Percentiles rank a stretch among this genome's conserved stretches.
These are phyloP conservation scores for Sungouiozyma intestinalis DNA, from an alignment of 805 yeast genomes.

Conservation along the genomic window DNA sequence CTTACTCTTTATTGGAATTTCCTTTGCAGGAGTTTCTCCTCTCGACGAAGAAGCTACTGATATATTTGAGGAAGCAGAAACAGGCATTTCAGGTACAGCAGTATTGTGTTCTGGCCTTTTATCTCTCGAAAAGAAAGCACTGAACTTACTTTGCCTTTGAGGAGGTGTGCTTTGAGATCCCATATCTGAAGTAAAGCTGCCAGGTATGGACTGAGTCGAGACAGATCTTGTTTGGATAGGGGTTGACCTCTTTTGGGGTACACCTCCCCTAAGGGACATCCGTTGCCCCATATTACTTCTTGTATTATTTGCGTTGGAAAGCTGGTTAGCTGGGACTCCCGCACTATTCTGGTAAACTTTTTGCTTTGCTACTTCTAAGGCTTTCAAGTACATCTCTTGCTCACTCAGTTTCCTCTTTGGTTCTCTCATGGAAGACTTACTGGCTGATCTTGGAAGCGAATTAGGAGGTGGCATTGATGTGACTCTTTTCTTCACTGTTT, in stretches of 20 bases:
- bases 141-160: background rate
- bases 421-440: background rate
- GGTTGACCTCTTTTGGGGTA: background rate
- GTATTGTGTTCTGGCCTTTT: background rate
- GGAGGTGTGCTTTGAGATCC: background rate
- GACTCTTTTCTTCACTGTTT: slow-evolving; percentile 1
- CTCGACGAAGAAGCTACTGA: background rate
- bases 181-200: background rate
- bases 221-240: background rate
- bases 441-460: background rate
- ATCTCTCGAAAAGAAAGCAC: slow-evolving; percentile 6
- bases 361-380: slow-evolving; percentile 44
- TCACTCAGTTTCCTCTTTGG: slow-evolving; percentile 13
- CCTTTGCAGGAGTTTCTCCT: background rate
- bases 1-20: slow-evolving; percentile 1
- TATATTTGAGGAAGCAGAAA: background rate
- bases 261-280: slow-evolving; percentile 12
- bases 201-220: background rate
- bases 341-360: slow-evolving; percentile 36
- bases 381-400: slow-evolving; percentile 45
- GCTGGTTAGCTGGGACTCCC: background rate
- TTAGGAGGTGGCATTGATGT: background rate
- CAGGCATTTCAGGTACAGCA: background rate
- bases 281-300: slow-evolving; percentile 18
- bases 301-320: background rate